Evolutionary conservation across 1,139 yeast species (phyloP), one percentile per base, ranked within the genome.

Genomic region (Pichia sp.): DNA sequence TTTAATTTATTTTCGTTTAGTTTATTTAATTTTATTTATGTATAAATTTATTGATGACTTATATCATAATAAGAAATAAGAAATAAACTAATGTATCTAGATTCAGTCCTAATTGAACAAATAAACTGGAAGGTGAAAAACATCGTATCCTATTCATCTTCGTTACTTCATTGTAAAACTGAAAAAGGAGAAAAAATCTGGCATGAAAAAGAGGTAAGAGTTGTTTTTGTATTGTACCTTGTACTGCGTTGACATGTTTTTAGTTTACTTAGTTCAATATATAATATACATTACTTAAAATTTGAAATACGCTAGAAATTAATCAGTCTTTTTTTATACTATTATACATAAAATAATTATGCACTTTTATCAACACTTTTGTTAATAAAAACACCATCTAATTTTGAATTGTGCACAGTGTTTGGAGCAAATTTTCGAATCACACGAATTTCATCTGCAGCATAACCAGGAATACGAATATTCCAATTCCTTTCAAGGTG

Each of bases 401-500:
- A 55, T 63, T 86, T 86, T 56, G 84, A 89, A 49, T 72, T 76
- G 60, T 92, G 90, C 28, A 78, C 68, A 24, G 75, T 64, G 36
- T 86, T 80, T 3, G 97, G 92, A 45, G 75, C 81, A 76, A 89
- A 82, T 62, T 85, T 84, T 55, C 96, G 73, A 25, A 87, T 82
- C 51, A 87, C 78, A 55, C 95, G 74, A 39, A 90, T 83, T 59
- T 90, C 97, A 64, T 92, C 98, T 54, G 87, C 78, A 20, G 95
- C 78, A 63, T 82, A 87, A 2, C 98, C 98, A 0, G 98, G 97
- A 28, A 92, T 78, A 55, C 95, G 76, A 50, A 92, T 87, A 62
- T 90, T 90, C 97, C 97, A 92, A 62, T 90, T 92, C 55, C 90
- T 78, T 59, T 94, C 98, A 56, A 92, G 70, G 62, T 92, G 96